Percentiles rank a stretch among this genome's conserved stretches.
These are phyloP conservation scores for barley (Hordeum vulgare) DNA, from an alignment of 176 grass and related monocot species.

Conservation along the genomic window MorexV3_pseudomolecules_assembly NC_058523.1:540604491-540604990, in stretches of 20 bases:
- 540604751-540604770: not conserved
- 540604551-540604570: not conserved
- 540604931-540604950: not conserved
- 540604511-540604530: not conserved
- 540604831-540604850: not conserved
- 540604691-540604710: not conserved
- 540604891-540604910: not conserved
- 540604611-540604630: constrained; percentile 16
- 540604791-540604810: not conserved
- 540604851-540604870: not conserved
- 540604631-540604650: constrained; percentile 22
- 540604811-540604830: not conserved
- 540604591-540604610: constrained; percentile 11
- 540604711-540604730: not conserved
- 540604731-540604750: not conserved
- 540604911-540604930: not conserved
- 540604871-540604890: not conserved
- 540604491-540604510: constrained; percentile 11
- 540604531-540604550: not conserved
- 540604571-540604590: constrained; percentile 3
- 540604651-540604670: constrained; percentile 15
- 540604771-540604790: not conserved
- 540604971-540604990: not conserved
- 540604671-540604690: not conserved
- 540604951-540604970: not conserved